A percentile compares a stretch with the other conserved stretches of the same genome.
phyloP scores from a whole-genome alignment of 768 basidiomycete species.

The Stropharia rugosoannulata region DNA sequence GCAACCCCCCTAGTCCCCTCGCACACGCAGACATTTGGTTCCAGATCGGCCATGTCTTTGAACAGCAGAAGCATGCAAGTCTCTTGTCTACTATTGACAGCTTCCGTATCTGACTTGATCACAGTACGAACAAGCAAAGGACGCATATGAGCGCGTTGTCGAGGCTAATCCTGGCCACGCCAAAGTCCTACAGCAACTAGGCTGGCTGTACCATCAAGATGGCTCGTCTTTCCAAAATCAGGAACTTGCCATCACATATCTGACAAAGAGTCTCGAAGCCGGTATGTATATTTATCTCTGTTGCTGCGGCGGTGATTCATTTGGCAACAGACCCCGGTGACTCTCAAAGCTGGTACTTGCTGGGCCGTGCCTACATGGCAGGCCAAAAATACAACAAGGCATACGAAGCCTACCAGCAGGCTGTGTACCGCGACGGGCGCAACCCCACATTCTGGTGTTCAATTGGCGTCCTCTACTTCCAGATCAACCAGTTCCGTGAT shows the following conservation, averaged over 20 bases:
- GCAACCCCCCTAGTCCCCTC: constrained; percentile 92
- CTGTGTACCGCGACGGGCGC: constrained; percentile 96
- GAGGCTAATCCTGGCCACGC: constrained; percentile 91
- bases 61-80: constrained; percentile 92
- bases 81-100: neutral
- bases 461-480: constrained; percentile 98
- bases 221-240: constrained; percentile 95
- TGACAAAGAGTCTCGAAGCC: constrained; percentile 94
- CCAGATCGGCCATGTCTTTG: constrained; percentile 98
- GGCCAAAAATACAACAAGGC: constrained; percentile 99
- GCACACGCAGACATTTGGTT: constrained; percentile 99
- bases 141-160: constrained; percentile 95
- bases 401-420: constrained; percentile 99
- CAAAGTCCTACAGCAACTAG: constrained; percentile 96
- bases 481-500: constrained; percentile 99
- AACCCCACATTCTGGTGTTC: constrained; percentile 99
- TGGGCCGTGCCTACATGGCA: constrained; percentile 98
- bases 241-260: constrained; percentile 88
- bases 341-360: constrained; percentile 98
- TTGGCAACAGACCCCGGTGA: constrained; percentile 75
- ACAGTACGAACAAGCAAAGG: constrained; percentile 86
- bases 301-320: constrained; percentile 5
- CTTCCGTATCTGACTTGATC: constrained; percentile 13
- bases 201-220: constrained; percentile 96
- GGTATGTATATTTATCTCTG: constrained; percentile 49